Conservation (phyloP, 805 yeast species). For the Starmera dryadoides region DNA sequence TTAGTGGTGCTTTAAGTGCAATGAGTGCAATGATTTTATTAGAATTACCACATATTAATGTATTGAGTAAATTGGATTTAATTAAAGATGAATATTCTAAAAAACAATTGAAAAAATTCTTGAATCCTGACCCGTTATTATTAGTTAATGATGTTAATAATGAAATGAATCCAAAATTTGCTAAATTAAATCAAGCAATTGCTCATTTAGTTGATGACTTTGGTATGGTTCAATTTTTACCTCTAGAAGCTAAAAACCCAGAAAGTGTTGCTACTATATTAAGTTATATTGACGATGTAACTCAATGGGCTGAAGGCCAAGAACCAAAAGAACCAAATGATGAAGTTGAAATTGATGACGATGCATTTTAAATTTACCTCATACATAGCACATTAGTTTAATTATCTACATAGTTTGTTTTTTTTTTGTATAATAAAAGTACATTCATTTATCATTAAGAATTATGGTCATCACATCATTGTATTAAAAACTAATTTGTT, state of each 20-base stretch:
- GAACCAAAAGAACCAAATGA: conserved; percentile 96
- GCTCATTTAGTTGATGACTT: conserved; percentile 93
- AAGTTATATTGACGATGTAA: conserved; percentile 90
- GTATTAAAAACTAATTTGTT: too few relatives aligned
- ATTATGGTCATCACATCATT: too few relatives aligned
- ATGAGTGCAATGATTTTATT: conserved; percentile 97
- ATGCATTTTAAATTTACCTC: conserved; percentile 14
- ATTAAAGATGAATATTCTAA: conserved; percentile 72
- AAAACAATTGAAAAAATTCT: conserved; percentile 71
- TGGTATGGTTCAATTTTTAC: conserved; percentile 97
- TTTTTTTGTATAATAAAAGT: neutral
- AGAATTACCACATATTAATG: conserved; percentile 91
- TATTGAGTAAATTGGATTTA: conserved; percentile 80
- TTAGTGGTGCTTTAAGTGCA: conserved; percentile 92
- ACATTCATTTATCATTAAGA: neutral
- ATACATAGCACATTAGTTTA: neutral
- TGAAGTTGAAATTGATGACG: conserved; percentile 57
- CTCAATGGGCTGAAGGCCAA: conserved; percentile 95
- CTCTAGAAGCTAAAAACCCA: conserved; percentile 72
- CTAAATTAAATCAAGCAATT: conserved; percentile 68
- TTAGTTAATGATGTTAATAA: conserved; percentile 44
- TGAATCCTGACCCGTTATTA: conserved; percentile 87
- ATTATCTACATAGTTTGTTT: conserved; percentile 1
- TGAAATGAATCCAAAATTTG: conserved; percentile 54
- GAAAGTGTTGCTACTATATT: conserved; percentile 75